These are phyloP conservation scores for Aspergillus leporis DNA, from an alignment of 495 filamentous ascomycete species.

Conservation along the genomic window DNA sequence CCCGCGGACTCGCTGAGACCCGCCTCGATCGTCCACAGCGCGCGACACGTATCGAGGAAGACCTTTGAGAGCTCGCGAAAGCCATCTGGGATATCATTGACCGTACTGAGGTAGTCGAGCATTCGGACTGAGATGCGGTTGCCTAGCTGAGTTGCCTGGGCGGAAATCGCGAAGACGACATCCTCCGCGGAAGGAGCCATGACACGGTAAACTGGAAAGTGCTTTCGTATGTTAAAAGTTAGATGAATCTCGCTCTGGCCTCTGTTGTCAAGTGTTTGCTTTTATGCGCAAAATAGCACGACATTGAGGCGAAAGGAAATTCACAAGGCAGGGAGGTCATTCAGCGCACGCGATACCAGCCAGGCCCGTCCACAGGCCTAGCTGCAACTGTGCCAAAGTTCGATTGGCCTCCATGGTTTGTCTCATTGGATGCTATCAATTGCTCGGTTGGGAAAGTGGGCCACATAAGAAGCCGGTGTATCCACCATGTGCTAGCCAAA, in stretches of 20 bases:
- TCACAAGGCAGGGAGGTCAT: neutral
- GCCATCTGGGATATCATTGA: constrained; percentile 40
- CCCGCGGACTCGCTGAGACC: constrained; percentile 44
- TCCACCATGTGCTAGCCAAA: neutral
- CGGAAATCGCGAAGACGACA: constrained; percentile 23
- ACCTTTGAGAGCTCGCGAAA: constrained; percentile 51
- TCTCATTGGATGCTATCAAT: neutral
- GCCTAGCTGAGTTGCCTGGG: constrained; percentile 32
- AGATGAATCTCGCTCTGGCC: neutral
- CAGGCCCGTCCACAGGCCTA: neutral
- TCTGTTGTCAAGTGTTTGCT: neutral
- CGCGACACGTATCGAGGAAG: constrained; percentile 53
- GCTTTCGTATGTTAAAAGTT: neutral
- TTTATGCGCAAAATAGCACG: too few species aligned
- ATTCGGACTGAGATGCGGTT: constrained; percentile 56
- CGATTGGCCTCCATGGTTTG: neutral
- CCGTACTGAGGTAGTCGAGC: constrained; percentile 55
- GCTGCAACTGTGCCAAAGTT: neutral
- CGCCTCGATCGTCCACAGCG: constrained; percentile 52
- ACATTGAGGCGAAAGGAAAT: too few species aligned
- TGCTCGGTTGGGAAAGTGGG: neutral
- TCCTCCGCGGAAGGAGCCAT: constrained; percentile 21
- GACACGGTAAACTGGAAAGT: neutral
- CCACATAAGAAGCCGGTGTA: neutral
- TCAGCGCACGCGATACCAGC: neutral